Percentiles rank a stretch among this genome's conserved stretches.
phyloP scores from a whole-genome alignment of 2,329 filamentous ascomycete species.

The Talaromyces rugulosus region DNA sequence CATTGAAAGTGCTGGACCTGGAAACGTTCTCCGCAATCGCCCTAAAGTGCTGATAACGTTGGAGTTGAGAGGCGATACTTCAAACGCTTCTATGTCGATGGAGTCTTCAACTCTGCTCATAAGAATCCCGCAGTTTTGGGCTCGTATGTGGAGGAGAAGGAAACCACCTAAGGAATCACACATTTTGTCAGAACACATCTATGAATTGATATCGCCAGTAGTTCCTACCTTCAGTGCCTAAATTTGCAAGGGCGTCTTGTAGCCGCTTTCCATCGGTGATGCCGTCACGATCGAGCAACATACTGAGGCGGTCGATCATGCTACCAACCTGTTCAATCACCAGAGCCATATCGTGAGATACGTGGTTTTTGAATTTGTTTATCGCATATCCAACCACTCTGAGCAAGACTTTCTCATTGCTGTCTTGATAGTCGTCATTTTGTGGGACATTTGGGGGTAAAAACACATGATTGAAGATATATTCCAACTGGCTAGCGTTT shows the following conservation, averaged over 20 bases:
- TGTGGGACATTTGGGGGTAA: conserved; percentile 5
- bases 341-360: not conserved
- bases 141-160: conserved; percentile 39
- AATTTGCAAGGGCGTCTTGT: not conserved
- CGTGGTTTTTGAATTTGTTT: not conserved
- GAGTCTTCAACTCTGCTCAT: conserved; percentile 24
- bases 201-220: not conserved
- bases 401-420: not conserved
- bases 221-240: not conserved
- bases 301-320: not conserved
- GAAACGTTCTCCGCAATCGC: conserved; percentile 26
- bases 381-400: not conserved
- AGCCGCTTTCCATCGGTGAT: not conserved
- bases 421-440: not conserved
- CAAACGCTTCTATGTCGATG: conserved; percentile 41
- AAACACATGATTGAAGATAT: conserved; percentile 2
- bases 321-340: not conserved
- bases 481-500: not conserved
- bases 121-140: conserved; percentile 47
- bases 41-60: conserved; percentile 35
- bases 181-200: not conserved
- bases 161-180: conserved; percentile 12
- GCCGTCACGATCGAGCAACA: not conserved
- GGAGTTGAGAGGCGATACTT: conserved; percentile 41
- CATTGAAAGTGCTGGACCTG: not conserved